Base-by-base conservation (phyloP, 352 stramenopile genomes). In the Globisporangium nunn region DNA sequence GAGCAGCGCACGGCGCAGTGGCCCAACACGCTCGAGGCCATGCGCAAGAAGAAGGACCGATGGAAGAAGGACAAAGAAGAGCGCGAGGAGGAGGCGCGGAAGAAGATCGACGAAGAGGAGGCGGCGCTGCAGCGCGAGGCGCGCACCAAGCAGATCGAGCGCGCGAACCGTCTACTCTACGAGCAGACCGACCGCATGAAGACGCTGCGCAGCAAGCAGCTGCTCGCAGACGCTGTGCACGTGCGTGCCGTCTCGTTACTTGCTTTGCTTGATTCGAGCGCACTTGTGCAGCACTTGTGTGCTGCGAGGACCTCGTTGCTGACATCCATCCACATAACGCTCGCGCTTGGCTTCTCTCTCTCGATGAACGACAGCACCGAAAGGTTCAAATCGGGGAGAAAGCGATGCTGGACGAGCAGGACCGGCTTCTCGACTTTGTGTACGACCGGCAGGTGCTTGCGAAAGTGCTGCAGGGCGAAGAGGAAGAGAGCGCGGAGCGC, bases 141-240 rank as follows among this genome's bases (percentile, higher is more conserved):
- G 30, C 77, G 88, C 33, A 87, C 76, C 1, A 77, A 87, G 57
- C 86, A 94, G 44, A 96, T 97, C 63, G 78, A 88, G 64, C 72
- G 77, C 23, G 89, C 91, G 2, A 96, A 96, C 47, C 64, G 69
- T 2, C 62, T 94, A 47, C 71, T 97, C 5, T 97, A 96, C 61
- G 87, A 96, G 56, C 84, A 97, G 46, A 97, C 88, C 2, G 89
- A 96, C 59, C 93, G 89, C 56, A 96, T 96, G 78, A 97, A 97
- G 72, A 87, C 81, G 4, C 64, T 97, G 33, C 67, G 85, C 0
- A 89, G 73, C 52, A 92, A 96, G 65, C 74, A 96, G 52, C 62
- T 96, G 12, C 71, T 96, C 18, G 62, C 74, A 0, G 91, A 97
- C 37, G 88, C 94, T n/a, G 62, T 96, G 15, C 74, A 93, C 52